phyloP scores from a whole-genome alignment of 192 early-diverging fungal species.

The Endogone sp. region DNA sequence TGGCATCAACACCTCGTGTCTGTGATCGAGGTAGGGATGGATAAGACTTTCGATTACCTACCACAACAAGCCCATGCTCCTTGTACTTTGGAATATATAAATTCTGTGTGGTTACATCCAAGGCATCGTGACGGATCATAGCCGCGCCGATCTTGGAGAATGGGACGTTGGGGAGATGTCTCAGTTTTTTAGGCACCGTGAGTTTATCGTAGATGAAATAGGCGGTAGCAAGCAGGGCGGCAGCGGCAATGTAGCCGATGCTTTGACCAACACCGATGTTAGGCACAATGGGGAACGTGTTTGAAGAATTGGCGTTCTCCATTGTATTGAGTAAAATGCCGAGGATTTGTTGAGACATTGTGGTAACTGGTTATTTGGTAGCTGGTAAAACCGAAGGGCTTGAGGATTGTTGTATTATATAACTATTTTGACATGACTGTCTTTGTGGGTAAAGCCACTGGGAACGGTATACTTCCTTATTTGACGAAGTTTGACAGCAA shows the following conservation, averaged over 20 bases:
- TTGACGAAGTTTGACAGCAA: too few relatives aligned
- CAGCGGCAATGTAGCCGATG: not conserved
- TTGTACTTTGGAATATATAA: not conserved
- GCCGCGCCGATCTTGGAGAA: not conserved
- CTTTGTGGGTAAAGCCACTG: too few relatives aligned
- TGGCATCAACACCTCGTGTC: too few relatives aligned
- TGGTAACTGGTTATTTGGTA: not conserved
- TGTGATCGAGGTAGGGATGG: not conserved
- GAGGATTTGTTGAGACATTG: not conserved
- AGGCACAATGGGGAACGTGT: not conserved
- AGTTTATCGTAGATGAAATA: not conserved
- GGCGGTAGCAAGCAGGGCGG: not conserved
- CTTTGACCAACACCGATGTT: not conserved
- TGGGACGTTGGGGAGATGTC: not conserved
- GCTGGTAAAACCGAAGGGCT: too few relatives aligned
- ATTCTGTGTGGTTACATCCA: not conserved
- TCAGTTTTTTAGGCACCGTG: not conserved
- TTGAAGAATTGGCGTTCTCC: not conserved
- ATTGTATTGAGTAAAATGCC: not conserved
- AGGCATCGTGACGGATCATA: not conserved
- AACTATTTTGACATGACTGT: too few relatives aligned
- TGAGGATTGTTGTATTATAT: too few relatives aligned
- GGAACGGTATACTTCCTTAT: too few relatives aligned
- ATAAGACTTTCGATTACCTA: not conserved
- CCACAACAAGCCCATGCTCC: not conserved